Percentiles rank a stretch among this genome's conserved stretches.
These are phyloP conservation scores for Pseudovirgaria hyperparasitica DNA, from an alignment of 2,329 filamentous ascomycete species.

Conservation along the genomic window DNA sequence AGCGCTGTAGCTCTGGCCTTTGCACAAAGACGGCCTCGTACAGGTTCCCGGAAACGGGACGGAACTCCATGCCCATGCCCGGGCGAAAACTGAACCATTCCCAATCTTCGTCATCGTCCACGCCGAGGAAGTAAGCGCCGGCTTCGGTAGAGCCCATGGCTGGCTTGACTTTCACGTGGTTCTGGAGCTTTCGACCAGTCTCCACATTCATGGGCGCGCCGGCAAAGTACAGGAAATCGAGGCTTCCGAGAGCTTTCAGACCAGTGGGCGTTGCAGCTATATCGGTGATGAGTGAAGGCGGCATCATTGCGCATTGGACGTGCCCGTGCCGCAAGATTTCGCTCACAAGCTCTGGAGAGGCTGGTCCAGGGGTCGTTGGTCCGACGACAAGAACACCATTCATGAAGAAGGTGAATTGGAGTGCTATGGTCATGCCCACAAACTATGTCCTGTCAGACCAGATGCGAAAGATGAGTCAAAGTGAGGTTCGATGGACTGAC, in stretches of 20 bases:
- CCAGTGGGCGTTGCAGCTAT: slow-evolving; percentile 4
- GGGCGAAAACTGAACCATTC: slow-evolving; percentile 8
- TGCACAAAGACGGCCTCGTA: slow-evolving; percentile 9
- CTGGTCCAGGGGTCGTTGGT: slow-evolving; percentile 1
- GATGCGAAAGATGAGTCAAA: not conserved
- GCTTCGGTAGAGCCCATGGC: slow-evolving; percentile 9
- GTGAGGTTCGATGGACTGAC: slow-evolving; percentile 2
- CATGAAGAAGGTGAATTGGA: slow-evolving; percentile 6
- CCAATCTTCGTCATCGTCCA: slow-evolving; percentile 7
- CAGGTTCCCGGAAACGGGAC: slow-evolving; percentile 2
- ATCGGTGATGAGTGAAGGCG: slow-evolving; percentile 5
- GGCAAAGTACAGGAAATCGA: slow-evolving; percentile 7
- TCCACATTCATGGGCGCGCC: slow-evolving; percentile 4
- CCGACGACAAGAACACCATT: slow-evolving; percentile 4
- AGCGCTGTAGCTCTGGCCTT: too few species aligned
- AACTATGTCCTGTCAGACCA: too few species aligned
- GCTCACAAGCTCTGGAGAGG: not conserved
- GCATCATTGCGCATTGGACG: slow-evolving; percentile 1
- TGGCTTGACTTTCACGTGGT: slow-evolving; percentile 3
- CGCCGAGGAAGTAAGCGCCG: slow-evolving; percentile 5
- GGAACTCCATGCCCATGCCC: slow-evolving; percentile 7
- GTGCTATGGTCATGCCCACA: slow-evolving; percentile 5
- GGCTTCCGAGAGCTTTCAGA: slow-evolving; percentile 3
- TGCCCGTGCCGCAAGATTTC: slow-evolving; percentile 3
- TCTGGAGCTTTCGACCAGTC: slow-evolving; percentile 4